Conservation (phyloP, 441 rosid genomes). For the Daphne laureola region DNA sequence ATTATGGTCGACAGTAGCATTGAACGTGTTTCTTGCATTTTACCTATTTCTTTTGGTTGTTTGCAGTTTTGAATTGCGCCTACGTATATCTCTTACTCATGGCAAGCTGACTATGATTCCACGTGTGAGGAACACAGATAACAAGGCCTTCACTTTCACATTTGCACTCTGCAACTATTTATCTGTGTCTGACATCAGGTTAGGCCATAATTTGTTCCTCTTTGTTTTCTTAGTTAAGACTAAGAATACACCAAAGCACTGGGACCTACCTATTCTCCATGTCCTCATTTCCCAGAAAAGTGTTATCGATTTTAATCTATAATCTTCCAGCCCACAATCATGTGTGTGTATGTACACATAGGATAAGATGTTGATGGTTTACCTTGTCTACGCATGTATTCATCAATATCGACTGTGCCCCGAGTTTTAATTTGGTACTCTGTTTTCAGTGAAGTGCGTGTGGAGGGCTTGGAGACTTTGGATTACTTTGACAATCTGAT, state of each 20-base stretch:
- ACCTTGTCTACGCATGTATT: background rate
- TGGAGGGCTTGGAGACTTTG: slow-evolving; percentile 77
- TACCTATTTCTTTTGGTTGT: slow-evolving; percentile 5
- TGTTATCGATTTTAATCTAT: no score
- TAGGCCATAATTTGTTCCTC: slow-evolving; percentile 10
- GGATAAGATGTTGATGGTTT: no score
- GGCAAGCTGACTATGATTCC: slow-evolving; percentile 66
- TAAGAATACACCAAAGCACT: no score
- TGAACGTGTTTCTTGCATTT: background rate
- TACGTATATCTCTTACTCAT: slow-evolving; percentile 49
- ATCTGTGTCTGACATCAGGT: slow-evolving; percentile 68
- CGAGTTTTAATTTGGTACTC: slow-evolving; percentile 9
- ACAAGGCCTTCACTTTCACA: slow-evolving; percentile 53
- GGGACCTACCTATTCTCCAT: no score
- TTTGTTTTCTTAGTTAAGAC: no score
- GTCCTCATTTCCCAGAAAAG: no score
- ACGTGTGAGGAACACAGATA: slow-evolving; percentile 63
- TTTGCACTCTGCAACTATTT: slow-evolving; percentile 51
- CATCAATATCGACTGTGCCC: background rate
- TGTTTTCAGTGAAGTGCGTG: slow-evolving; percentile 62
- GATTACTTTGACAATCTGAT: slow-evolving; percentile 57
- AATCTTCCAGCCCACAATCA: no score
- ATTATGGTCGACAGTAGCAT: no score
- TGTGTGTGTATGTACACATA: no score
- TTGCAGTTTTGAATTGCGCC: slow-evolving; percentile 63